Evolutionary conservation across 2,329 filamentous ascomycete genomes (phyloP).

Genomic region (Aciculosporium take): DNA sequence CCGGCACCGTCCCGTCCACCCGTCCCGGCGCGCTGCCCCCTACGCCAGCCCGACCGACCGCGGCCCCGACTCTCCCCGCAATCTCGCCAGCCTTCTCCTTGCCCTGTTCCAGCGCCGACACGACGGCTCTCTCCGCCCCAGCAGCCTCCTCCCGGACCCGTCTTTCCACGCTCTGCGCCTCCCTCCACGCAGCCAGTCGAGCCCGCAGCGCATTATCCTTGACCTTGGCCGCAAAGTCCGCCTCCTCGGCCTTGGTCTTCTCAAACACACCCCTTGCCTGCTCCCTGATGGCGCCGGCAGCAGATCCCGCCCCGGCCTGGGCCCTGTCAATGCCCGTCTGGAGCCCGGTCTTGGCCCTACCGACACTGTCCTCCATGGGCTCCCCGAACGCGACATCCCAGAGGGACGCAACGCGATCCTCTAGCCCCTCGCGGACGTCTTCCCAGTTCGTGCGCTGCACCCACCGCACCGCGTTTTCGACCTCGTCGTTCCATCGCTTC

Average conservation of each 20-base stretch:
- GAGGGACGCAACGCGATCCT: constrained; percentile 31
- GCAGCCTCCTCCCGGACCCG: constrained; percentile 15
- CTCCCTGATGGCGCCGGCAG: constrained; percentile 14
- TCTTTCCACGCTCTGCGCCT: constrained; percentile 10
- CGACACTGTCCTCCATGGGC: constrained; percentile 14
- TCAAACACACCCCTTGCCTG: constrained; percentile 23
- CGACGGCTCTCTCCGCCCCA: constrained; percentile 24
- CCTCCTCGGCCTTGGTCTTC: constrained; percentile 16
- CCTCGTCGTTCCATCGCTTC: constrained; percentile 64
- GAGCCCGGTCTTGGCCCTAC: constrained; percentile 16
- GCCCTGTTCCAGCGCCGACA: constrained; percentile 25
- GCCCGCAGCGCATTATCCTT: constrained; percentile 16
- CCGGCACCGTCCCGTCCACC: constrained; percentile 11
- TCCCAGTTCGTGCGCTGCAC: constrained; percentile 54
- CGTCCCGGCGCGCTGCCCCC: constrained; percentile 9
- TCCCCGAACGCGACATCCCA: constrained; percentile 27
- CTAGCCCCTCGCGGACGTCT: constrained; percentile 43
- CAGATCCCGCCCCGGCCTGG: constrained; percentile 11
- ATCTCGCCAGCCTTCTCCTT: constrained; percentile 27
- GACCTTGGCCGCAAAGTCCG: constrained; percentile 14
- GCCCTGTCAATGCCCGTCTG: constrained; percentile 21
- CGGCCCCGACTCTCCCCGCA: constrained; percentile 23
- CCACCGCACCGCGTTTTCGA: constrained; percentile 51
- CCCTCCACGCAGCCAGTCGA: constrained; percentile 13
- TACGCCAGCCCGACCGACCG: constrained; percentile 18